These are phyloP conservation scores for Chlorella sp. DNA, from an alignment of 139 green algal species.

Conservation along the genomic window DNA sequence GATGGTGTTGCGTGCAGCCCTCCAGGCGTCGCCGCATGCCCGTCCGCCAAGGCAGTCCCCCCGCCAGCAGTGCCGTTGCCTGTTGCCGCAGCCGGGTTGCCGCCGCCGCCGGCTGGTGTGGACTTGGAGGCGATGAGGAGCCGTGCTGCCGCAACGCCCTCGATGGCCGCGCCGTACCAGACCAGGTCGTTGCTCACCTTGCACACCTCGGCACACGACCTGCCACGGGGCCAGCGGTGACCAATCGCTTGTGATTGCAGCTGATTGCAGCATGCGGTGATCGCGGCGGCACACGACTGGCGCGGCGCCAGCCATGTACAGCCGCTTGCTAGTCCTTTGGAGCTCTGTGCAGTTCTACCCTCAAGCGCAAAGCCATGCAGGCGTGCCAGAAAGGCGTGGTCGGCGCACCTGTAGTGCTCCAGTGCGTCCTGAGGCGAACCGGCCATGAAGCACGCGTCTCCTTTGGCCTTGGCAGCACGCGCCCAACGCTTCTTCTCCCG, in stretches of 20 bases:
- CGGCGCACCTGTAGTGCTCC: conserved; percentile 58
- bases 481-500: conserved; percentile 61
- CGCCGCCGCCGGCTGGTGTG: neutral
- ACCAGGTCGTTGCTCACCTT: conserved; percentile 25
- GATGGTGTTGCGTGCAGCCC: too few relatives aligned
- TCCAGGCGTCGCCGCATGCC: too few relatives aligned
- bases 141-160: conserved; percentile 46
- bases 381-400: too few relatives aligned
- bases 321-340: too few relatives aligned
- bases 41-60: too few relatives aligned
- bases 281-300: too few relatives aligned
- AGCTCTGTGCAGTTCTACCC: too few relatives aligned
- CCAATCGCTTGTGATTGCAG: neutral
- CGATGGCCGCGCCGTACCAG: conserved; percentile 43
- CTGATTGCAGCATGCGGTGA: too few relatives aligned
- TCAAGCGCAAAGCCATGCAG: too few relatives aligned
- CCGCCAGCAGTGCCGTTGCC: too few relatives aligned
- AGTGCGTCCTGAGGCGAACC: conserved; percentile 66
- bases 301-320: too few relatives aligned
- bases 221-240: neutral
- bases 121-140: conserved; percentile 10
- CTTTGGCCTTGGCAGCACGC: conserved; percentile 76
- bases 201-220: conserved; percentile 18
- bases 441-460: conserved; percentile 72
- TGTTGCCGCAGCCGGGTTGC: neutral